These are phyloP conservation scores for Phaeotremella skinneri DNA, from an alignment of 768 basidiomycete genomes.

Conservation along the genomic window DNA sequence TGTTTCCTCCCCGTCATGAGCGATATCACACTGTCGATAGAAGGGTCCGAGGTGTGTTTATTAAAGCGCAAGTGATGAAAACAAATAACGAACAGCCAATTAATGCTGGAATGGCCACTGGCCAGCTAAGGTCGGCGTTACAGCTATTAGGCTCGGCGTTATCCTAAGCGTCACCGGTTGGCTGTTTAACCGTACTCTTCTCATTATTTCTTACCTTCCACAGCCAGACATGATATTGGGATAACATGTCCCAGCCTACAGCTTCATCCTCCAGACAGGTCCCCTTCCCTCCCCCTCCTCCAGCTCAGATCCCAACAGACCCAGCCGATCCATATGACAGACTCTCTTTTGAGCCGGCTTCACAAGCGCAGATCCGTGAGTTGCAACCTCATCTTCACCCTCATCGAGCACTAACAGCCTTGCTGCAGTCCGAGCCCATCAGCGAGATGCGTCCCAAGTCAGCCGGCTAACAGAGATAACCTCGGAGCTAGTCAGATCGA, in stretches of 20 bases:
- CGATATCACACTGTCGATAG: background rate
- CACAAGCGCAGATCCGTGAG: slow-evolving; percentile 42
- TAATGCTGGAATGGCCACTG: background rate
- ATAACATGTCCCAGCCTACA: slow-evolving; percentile 18
- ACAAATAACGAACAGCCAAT: background rate
- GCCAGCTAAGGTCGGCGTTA: background rate
- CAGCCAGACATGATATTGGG: background rate
- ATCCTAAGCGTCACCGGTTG: background rate
- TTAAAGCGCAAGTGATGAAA: background rate
- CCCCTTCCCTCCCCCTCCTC: slow-evolving; percentile 11
- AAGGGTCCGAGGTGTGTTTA: background rate
- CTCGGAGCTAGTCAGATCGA: slow-evolving; percentile 39
- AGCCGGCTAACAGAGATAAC: slow-evolving; percentile 37
- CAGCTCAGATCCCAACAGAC: background rate
- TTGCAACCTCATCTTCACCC: background rate
- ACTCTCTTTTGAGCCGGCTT: slow-evolving; percentile 28
- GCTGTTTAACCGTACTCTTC: background rate
- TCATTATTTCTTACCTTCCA: background rate
- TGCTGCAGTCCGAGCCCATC: slow-evolving; percentile 44
- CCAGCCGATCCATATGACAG: slow-evolving; percentile 11
- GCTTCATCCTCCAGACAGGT: slow-evolving; percentile 22
- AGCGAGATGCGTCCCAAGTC: slow-evolving; percentile 46
- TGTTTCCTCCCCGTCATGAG: background rate
- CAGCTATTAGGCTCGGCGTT: too few species aligned
- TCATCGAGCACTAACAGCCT: background rate